Evolutionary conservation across 345 rosid species (phyloP).

Genomic region (Citrus reticulata): DNA sequence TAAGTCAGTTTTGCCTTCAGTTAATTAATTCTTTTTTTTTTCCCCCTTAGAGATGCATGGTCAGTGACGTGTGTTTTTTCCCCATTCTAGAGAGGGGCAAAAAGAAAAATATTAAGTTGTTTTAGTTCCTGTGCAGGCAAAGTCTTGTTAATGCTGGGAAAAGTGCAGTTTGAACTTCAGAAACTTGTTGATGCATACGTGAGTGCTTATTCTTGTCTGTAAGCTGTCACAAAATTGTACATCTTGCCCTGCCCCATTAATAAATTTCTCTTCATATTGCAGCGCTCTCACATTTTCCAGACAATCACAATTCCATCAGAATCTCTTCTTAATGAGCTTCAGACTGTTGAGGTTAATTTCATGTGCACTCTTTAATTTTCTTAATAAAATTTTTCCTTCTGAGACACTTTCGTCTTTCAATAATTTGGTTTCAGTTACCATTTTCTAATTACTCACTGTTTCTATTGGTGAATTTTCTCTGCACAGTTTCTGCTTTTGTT

Average conservation of each 20-base stretch:
- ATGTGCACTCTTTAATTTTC: constrained; percentile 7
- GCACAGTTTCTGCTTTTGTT: neutral
- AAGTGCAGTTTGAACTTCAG: constrained; percentile 80
- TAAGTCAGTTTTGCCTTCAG: neutral
- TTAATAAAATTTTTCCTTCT: neutral
- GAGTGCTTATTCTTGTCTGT: constrained; percentile 30
- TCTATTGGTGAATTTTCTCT: neutral
- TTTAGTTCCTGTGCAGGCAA: constrained; percentile 48
- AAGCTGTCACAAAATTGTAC: neutral
- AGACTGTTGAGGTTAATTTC: constrained; percentile 86
- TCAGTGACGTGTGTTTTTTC: neutral
- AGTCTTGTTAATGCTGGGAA: constrained; percentile 83
- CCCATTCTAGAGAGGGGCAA: neutral
- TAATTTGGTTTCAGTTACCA: neutral
- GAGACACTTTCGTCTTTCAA: neutral
- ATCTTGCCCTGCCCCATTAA: constrained; percentile 11
- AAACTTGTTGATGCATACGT: constrained; percentile 87
- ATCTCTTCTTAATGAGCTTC: constrained; percentile 95
- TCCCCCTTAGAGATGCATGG: neutral
- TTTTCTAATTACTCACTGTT: neutral
- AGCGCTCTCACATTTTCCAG: constrained; percentile 79
- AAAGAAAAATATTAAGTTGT: neutral
- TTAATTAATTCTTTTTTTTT: neutral
- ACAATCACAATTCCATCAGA: constrained; percentile 91
- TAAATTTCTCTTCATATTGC: constrained; percentile 27